A percentile compares a stretch with the other conserved stretches of the same genome.
Evolutionary conservation across 1,139 yeast species (phyloP).

Genomic region (Candida sp.): DNA sequence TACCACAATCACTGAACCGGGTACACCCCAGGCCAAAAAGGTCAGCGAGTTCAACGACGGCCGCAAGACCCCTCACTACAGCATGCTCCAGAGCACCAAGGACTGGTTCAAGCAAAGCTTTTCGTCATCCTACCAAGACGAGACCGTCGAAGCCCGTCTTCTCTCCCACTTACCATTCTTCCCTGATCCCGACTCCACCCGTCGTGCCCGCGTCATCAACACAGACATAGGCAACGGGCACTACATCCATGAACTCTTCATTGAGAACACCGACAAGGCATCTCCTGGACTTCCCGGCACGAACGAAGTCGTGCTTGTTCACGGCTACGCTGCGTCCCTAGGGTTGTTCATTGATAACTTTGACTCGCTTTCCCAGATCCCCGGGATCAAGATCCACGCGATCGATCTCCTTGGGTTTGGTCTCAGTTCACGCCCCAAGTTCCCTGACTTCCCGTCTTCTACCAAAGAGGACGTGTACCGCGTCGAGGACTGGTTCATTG

Average conservation of each 20-base stretch:
- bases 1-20: background rate
- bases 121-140: conserved; percentile 26
- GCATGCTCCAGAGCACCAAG: conserved; percentile 34
- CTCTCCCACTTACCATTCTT: conserved; percentile 59
- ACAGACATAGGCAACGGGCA: conserved; percentile 53
- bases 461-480: conserved; percentile 39
- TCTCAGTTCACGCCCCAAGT: conserved; percentile 44
- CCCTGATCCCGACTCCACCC: conserved; percentile 55
- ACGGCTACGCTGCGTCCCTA: conserved; percentile 53
- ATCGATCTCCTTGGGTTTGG: conserved; percentile 52
- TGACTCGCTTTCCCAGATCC: conserved; percentile 39
- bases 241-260: conserved; percentile 62
- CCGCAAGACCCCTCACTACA: conserved; percentile 22
- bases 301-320: conserved; percentile 45
- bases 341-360: conserved; percentile 49
- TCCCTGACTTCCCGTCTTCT: conserved; percentile 33
- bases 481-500: conserved; percentile 79
- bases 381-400: conserved; percentile 49
- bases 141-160: conserved; percentile 33
- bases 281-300: background rate
- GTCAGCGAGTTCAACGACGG: conserved; percentile 18
- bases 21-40: conserved; percentile 4
- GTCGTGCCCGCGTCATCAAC: conserved; percentile 51
- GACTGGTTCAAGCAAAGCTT: conserved; percentile 45
- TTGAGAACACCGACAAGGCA: conserved; percentile 33